phyloP scores from a whole-genome alignment of 2,329 filamentous ascomycete species.

The Arthrobotrys iridis region DNA sequence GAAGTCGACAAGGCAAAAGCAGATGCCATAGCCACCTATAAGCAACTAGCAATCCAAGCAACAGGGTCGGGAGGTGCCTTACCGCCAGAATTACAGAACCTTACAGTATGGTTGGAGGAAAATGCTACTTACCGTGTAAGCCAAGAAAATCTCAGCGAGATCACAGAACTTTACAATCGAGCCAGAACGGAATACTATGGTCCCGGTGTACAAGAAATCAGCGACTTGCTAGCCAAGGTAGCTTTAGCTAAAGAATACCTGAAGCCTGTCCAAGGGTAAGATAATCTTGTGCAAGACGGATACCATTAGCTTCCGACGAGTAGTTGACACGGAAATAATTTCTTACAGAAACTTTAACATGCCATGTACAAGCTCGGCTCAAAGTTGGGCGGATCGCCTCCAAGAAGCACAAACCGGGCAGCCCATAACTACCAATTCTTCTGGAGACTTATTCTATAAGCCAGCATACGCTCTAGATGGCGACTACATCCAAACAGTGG shows the following conservation, averaged over 20 bases:
- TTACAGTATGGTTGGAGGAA: conserved; percentile 16
- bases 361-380: conserved; percentile 12
- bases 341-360: conserved; percentile 22
- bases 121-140: conserved; percentile 2
- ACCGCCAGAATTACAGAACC: neutral
- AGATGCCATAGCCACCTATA: conserved; percentile 8
- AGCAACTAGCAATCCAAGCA: neutral
- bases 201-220: neutral
- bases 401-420: neutral
- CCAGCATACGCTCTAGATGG: conserved; percentile 10
- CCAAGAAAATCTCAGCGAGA: conserved; percentile 9
- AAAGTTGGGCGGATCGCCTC: conserved; percentile 20
- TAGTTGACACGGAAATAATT: neutral
- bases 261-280: conserved; percentile 15
- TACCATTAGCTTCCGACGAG: neutral
- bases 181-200: conserved; percentile 23
- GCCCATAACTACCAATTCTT: neutral
- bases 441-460: conserved; percentile 21
- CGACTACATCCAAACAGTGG: neutral
- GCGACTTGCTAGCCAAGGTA: neutral
- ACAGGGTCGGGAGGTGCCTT: neutral
- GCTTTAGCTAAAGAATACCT: conserved; percentile 14
- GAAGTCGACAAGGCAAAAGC: conserved; percentile 6
- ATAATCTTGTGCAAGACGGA: neutral
- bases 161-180: conserved; percentile 21